phyloP scores from a whole-genome alignment of 306 rosid genomes.

The Vigna angularis region DNA sequence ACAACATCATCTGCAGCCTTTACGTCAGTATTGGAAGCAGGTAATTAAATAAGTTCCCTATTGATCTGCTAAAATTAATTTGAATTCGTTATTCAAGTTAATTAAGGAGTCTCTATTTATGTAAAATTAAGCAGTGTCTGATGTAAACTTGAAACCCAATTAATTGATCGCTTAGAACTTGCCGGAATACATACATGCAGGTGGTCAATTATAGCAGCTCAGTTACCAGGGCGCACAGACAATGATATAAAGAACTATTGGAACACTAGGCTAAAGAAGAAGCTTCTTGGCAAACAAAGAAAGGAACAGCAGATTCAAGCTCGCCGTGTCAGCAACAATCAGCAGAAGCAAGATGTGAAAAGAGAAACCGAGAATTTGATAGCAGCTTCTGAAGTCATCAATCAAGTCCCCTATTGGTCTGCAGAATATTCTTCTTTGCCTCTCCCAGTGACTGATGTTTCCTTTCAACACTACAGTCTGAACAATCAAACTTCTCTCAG shows the following conservation, averaged over 20 bases:
- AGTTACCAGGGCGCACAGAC: conserved; percentile 92
- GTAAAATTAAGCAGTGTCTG: not conserved
- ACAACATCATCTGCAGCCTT: conserved; percentile 88
- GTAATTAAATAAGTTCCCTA: conserved; percentile 43
- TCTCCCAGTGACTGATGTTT: conserved; percentile 43
- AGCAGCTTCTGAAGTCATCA: conserved; percentile 34
- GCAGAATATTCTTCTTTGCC: conserved; percentile 46
- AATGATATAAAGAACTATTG: conserved; percentile 97
- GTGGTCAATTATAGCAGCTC: conserved; percentile 98
- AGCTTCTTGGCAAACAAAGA: conserved; percentile 82
- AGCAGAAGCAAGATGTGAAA: conserved; percentile 59
- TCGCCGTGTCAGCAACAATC: conserved; percentile 46
- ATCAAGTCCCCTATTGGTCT: conserved; percentile 56
- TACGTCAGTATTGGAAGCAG: conserved; percentile 96
- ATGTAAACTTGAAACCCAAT: not conserved
- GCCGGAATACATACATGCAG: conserved; percentile 44
- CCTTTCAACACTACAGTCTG: conserved; percentile 45
- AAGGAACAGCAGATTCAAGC: conserved; percentile 64
- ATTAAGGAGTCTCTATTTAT: not conserved
- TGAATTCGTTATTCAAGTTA: not conserved
- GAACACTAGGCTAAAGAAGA: conserved; percentile 96
- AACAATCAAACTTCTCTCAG: conserved; percentile 54
- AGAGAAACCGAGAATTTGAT: conserved; percentile 51
- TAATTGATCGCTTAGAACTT: conserved; percentile 1
- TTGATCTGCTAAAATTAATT: not conserved